A percentile compares a stretch with the other conserved stretches of the same genome.
Evolutionary conservation across 2,329 filamentous ascomycete genomes (phyloP).

Genomic region (Calonectria henricotiae): DNA sequence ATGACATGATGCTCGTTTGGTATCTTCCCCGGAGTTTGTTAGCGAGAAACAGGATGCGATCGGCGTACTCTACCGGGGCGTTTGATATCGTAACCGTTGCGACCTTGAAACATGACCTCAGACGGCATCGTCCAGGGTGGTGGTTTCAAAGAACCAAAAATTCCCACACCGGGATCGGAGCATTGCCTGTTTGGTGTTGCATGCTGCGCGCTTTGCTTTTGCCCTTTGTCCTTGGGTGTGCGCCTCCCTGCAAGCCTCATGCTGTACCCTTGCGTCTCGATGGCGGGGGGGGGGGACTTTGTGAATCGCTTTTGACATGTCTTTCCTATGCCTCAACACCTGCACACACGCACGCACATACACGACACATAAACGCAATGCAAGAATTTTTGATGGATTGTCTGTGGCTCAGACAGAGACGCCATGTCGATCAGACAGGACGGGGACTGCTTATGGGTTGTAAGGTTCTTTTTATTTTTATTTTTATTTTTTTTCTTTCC

Average conservation of each 20-base stretch:
- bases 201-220: conserved; percentile 12
- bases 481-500: too few relatives aligned
- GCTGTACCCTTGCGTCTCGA: conserved; percentile 14
- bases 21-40: neutral
- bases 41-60: neutral
- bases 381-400: conserved; percentile 4
- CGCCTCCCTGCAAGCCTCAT: conserved; percentile 12
- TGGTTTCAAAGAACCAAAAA: conserved; percentile 3
- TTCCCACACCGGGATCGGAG: conserved; percentile 9
- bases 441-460: neutral
- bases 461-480: neutral
- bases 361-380: conserved; percentile 15
- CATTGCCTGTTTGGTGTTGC: conserved; percentile 17
- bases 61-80: neutral
- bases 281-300: conserved; percentile 7
- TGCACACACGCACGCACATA: neutral
- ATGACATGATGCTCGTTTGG: neutral
- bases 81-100: conserved; percentile 3
- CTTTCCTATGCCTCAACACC: neutral
- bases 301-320: neutral
- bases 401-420: conserved; percentile 8
- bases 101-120: conserved; percentile 11
- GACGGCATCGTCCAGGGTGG: neutral
- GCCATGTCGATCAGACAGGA: conserved; percentile 26
- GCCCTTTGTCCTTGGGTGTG: neutral